Evolutionary conservation across 2,329 filamentous ascomycete species (phyloP), one percentile per base, ranked within the genome.

Genomic region (Epichloe sp.): DNA sequence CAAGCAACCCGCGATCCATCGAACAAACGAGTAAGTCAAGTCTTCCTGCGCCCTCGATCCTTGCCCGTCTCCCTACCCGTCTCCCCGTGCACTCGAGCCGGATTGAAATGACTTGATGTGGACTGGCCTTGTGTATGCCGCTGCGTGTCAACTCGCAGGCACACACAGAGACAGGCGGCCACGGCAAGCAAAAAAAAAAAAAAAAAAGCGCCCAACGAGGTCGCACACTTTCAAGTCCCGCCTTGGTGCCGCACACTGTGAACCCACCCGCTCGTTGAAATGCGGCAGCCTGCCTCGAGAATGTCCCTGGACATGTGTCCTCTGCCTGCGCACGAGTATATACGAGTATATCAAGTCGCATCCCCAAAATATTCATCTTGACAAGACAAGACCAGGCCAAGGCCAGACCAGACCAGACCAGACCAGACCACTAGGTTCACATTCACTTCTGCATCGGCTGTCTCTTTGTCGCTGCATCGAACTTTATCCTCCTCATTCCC

Each of bases 221-320:
- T 43, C 41, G 19, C 21, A 17, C 31, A 4, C 26, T 21, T 42
- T 41, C 48, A 31, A 50, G 48, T 34, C 48, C 37, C 31, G 43
- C 44, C 38, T 36, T 41, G 43, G 48, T 31, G 43, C 44, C 50
- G 37, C 41, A 40, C 41, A 21, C 38, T 42, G 42, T 50, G 41
- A 51, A 52, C 47, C 51, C 54, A 53, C 50, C 52, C 54, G 36
- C 48, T 42, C 54, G 42, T 48, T 54, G 55, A 49, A 53, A 52
- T 57, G 55, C 53, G 44, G 50, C 48, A 43, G 50, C 54, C 51
- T 26, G 31, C 31, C 31, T 31, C 31, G 3, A 31, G 3, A 31
- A 31, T 48, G 52, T 51, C 54, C 53, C 49, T 52, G 53, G 51
- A 59, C 58, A 57, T 52, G 57, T 60, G 58, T 60, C 58, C 58